Evolutionary conservation across 108 stramenopile species (phyloP), one percentile per base, ranked within the genome.

Genomic region (Licmophora abbreviata): DNA sequence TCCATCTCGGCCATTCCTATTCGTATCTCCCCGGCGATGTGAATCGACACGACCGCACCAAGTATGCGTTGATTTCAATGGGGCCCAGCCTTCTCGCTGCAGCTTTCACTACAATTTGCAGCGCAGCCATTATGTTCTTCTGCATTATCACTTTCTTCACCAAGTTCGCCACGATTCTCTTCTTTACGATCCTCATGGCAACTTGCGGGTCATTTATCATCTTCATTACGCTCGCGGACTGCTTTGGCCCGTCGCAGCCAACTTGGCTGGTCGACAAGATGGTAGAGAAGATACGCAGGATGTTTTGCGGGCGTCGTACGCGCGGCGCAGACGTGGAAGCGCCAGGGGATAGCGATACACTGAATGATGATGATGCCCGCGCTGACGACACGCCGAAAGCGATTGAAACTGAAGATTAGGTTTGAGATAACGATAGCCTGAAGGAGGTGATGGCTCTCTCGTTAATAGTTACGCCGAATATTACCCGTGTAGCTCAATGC

Each of bases 1-100:
- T 78, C 34, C 76, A 78, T 42, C 73, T 78, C 45, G 54, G 54
- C 27, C 76, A 78, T 45, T 63, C 71, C 22, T 78, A 78, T 32
- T 26, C 54, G 4, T 43, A 58, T 42, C 46, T 55, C n/a, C 47
- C 48, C 23, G 76, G 76, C 6, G 40, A 46, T 15, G 44, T 60
- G 10, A 42, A 44, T 22, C 48, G 68, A 4, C 29, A 41, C 9
- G 54, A 58, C 22, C 58, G 76, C 7, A 60, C 68, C 37, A 56
- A 73, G 35, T 53, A 64, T 31, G 68, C 76, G 1, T 30, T 78
- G 56, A 42, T 71, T 22, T 42, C 56, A 29, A 73, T 78, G 76
- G 76, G 76, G 10, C 76, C 76, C 7, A 66, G 63, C 22, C 64
- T 77, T 31, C 48, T 76, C 43, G 74, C 69, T 17, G 64, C 76